Evolutionary conservation across 305 asterid species (phyloP).

Genomic region (Withania somnifera): DNA sequence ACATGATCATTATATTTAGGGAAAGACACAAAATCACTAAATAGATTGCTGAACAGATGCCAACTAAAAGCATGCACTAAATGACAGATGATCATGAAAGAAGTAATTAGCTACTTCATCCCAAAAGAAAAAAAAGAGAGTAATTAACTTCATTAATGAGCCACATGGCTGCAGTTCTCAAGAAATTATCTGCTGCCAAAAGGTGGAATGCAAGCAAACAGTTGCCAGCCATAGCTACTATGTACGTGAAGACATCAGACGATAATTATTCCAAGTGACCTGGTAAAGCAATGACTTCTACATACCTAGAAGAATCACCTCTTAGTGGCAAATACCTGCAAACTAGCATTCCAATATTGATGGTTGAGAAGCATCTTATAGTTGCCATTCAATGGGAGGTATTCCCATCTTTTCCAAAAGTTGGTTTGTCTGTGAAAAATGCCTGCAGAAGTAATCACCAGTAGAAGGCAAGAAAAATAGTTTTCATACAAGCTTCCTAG

Average conservation of each 20-base stretch:
- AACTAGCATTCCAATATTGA: not conserved
- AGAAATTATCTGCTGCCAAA: not conserved
- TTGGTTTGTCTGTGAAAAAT: slow-evolving; percentile 74
- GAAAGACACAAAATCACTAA: not conserved
- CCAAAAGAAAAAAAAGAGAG: not conserved
- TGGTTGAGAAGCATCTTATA: slow-evolving; percentile 20
- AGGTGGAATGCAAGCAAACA: not conserved
- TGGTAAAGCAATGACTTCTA: not conserved
- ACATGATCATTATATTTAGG: not conserved
- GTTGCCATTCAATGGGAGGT: slow-evolving; percentile 84
- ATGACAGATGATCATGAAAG: not conserved
- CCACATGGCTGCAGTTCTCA: not conserved
- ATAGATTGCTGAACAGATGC: not conserved
- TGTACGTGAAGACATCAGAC: not conserved
- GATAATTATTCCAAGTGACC: not conserved
- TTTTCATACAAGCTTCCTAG: not conserved
- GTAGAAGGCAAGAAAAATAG: not conserved
- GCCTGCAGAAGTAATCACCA: slow-evolving; percentile 33
- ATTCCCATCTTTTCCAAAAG: slow-evolving; percentile 61
- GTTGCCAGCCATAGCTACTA: not conserved
- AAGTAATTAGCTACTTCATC: not conserved
- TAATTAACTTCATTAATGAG: not conserved
- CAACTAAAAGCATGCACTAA: not conserved
- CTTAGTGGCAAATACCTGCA: not conserved
- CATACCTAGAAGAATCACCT: slow-evolving; percentile 3